These are phyloP conservation scores for Priceomyces carsonii DNA, from an alignment of 805 yeast genomes.

Conservation along the genomic window DNA sequence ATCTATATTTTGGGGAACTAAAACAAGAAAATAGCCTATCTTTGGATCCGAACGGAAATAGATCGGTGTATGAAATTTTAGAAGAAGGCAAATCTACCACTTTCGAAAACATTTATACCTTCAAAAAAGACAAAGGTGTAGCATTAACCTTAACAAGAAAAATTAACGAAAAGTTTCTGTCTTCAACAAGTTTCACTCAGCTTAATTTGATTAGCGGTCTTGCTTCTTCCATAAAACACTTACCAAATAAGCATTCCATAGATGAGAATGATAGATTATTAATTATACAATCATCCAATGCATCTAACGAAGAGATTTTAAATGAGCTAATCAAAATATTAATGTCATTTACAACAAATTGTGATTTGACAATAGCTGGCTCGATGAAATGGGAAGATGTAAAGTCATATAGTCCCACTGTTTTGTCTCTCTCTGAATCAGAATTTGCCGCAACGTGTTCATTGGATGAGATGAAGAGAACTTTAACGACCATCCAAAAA, in stretches of 20 bases:
- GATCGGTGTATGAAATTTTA: not conserved
- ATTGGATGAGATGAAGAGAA: slow-evolving; percentile 6
- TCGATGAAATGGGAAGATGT: slow-evolving; percentile 13
- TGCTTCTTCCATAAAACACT: slow-evolving; percentile 51
- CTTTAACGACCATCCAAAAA: slow-evolving; percentile 14
- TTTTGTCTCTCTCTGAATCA: slow-evolving; percentile 27
- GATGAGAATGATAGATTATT: slow-evolving; percentile 23
- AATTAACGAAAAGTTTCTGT: slow-evolving; percentile 10
- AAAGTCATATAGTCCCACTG: slow-evolving; percentile 22
- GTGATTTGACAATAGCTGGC: slow-evolving; percentile 20
- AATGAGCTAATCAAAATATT: slow-evolving; percentile 39
- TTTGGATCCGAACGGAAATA: slow-evolving; percentile 1
- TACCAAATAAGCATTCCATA: slow-evolving; percentile 41
- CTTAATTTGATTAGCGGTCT: slow-evolving; percentile 53
- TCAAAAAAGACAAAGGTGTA: slow-evolving; percentile 37
- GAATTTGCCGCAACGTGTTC: slow-evolving; percentile 20
- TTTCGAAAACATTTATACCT: slow-evolving; percentile 31
- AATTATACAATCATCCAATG: slow-evolving; percentile 17
- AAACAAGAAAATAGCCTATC: slow-evolving; percentile 4
- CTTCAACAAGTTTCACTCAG: slow-evolving; percentile 43
- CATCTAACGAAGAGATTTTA: slow-evolving; percentile 22
- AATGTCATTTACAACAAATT: slow-evolving; percentile 37
- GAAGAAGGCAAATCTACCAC: slow-evolving; percentile 7
- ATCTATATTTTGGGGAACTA: slow-evolving; percentile 4
- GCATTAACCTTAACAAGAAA: slow-evolving; percentile 26